A percentile compares a stretch with the other conserved stretches of the same genome.
phyloP scores from a whole-genome alignment of 2,329 filamentous ascomycete genomes.

The Polytolypa hystricis region DNA sequence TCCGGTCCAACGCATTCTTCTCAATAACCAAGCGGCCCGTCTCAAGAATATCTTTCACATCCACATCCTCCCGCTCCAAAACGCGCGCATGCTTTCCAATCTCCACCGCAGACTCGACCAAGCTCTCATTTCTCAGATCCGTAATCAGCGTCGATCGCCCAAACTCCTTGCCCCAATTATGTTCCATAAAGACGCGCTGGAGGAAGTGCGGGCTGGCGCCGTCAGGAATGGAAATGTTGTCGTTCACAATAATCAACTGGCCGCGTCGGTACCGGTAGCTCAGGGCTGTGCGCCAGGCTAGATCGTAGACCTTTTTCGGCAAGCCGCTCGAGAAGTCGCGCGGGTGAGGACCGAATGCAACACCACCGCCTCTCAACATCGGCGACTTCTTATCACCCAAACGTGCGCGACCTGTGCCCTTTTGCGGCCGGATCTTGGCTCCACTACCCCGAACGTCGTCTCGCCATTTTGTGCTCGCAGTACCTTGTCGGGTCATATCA shows the following conservation, averaged over 20 bases:
- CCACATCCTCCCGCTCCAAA: conserved; percentile 64
- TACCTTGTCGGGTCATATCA: conserved; percentile 76
- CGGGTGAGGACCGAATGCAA: conserved; percentile 79
- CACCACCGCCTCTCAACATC: conserved; percentile 72
- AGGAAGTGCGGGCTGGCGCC: conserved; percentile 45
- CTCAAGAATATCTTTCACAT: conserved; percentile 90
- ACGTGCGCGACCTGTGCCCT: conserved; percentile 72
- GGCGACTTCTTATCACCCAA: conserved; percentile 72
- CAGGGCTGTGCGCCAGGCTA: conserved; percentile 88
- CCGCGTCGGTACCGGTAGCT: conserved; percentile 82
- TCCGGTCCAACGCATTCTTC: conserved; percentile 61
- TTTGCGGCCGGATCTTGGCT: conserved; percentile 73
- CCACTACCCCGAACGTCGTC: conserved; percentile 74
- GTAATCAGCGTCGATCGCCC: conserved; percentile 71
- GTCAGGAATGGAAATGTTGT: conserved; percentile 57
- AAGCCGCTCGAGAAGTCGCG: conserved; percentile 80
- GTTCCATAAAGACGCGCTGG: conserved; percentile 55
- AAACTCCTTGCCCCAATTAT: conserved; percentile 56
- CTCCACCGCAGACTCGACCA: conserved; percentile 57
- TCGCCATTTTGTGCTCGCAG: conserved; percentile 70
- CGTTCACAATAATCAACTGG: conserved; percentile 75
- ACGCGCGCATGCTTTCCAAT: conserved; percentile 57
- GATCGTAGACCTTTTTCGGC: conserved; percentile 83
- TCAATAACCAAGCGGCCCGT: conserved; percentile 79
- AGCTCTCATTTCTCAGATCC: conserved; percentile 44